phyloP scores from a whole-genome alignment of 2,329 filamentous ascomycete species.

The Pseudohalonectria lignicola region DNA sequence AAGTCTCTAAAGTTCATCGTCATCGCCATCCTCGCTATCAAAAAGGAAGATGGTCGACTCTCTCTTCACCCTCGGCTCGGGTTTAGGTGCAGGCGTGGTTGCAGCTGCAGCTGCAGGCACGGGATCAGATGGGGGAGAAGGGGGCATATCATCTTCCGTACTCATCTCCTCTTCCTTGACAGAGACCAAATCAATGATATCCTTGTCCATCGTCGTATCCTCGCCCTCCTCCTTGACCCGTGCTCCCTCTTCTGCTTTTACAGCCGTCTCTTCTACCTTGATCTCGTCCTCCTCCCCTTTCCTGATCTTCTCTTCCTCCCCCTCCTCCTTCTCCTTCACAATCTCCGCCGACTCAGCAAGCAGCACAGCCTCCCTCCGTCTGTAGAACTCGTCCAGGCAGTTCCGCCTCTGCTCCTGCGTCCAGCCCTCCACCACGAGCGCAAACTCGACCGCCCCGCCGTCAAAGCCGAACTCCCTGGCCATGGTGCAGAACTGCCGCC shows the following conservation, averaged over 20 bases:
- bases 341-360: constrained; percentile 17
- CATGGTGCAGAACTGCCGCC: constrained; percentile 86
- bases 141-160: too few relatives aligned
- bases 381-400: constrained; percentile 74
- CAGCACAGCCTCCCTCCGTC: constrained; percentile 45
- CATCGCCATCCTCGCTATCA: constrained; percentile 1
- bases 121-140: too few relatives aligned
- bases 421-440: constrained; percentile 81
- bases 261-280: constrained; percentile 1
- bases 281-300: constrained; percentile 2
- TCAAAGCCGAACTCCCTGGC: constrained; percentile 67
- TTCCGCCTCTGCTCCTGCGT: constrained; percentile 71
- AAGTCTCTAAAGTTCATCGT: constrained; percentile 2
- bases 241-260: constrained; percentile 2
- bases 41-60: not conserved
- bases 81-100: too few relatives aligned
- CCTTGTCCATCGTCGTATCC: not conserved
- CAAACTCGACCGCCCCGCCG: constrained; percentile 74
- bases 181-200: not conserved
- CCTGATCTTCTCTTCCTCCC: constrained; percentile 1
- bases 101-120: too few relatives aligned
- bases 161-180: constrained; percentile 1
- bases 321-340: constrained; percentile 7
- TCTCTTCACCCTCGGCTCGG: not conserved
- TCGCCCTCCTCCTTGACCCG: not conserved